Evolutionary conservation across 495 filamentous ascomycete genomes (phyloP).

Genomic region (Penicillium alfredii): DNA sequence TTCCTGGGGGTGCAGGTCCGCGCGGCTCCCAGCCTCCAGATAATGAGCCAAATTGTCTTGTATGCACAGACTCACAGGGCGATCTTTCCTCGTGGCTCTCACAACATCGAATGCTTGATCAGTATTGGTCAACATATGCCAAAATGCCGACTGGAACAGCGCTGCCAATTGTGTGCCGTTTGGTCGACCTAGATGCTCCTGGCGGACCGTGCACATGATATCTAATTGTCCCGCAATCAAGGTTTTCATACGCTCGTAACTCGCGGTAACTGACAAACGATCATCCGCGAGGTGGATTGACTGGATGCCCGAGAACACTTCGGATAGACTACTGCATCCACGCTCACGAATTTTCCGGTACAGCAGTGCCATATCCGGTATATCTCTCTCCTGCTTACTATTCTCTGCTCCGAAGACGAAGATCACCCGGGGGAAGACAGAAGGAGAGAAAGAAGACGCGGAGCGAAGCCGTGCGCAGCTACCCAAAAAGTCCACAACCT

Average conservation of each 20-base stretch:
- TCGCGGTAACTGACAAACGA: background rate
- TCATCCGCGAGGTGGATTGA: slow-evolving; percentile 1
- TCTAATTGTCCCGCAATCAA: slow-evolving; percentile 1
- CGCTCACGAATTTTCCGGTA: slow-evolving; percentile 3
- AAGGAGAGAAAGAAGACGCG: slow-evolving; percentile 1
- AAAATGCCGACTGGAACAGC: slow-evolving; percentile 11
- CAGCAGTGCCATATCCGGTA: slow-evolving; percentile 1
- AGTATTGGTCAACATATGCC: slow-evolving; percentile 1
- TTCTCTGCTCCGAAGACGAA: slow-evolving; percentile 5
- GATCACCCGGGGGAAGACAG: slow-evolving; percentile 10
- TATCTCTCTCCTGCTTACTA: background rate
- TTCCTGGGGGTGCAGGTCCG: slow-evolving; percentile 1
- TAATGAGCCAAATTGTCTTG: slow-evolving; percentile 9
- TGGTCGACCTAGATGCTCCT: background rate
- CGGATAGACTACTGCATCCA: slow-evolving; percentile 2
- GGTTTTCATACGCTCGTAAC: background rate
- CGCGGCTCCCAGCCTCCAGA: slow-evolving; percentile 9
- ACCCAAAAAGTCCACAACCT: slow-evolving; percentile 8
- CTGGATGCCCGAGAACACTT: background rate
- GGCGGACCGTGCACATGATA: background rate
- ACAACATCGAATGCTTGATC: slow-evolving; percentile 12
- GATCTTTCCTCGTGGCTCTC: slow-evolving; percentile 8
- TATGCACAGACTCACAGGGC: slow-evolving; percentile 3
- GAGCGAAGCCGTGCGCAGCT: slow-evolving; percentile 7
- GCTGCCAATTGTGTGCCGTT: slow-evolving; percentile 6